Conservation (phyloP, 202 grass and related monocot species). For the Setaria italica region DNA sequence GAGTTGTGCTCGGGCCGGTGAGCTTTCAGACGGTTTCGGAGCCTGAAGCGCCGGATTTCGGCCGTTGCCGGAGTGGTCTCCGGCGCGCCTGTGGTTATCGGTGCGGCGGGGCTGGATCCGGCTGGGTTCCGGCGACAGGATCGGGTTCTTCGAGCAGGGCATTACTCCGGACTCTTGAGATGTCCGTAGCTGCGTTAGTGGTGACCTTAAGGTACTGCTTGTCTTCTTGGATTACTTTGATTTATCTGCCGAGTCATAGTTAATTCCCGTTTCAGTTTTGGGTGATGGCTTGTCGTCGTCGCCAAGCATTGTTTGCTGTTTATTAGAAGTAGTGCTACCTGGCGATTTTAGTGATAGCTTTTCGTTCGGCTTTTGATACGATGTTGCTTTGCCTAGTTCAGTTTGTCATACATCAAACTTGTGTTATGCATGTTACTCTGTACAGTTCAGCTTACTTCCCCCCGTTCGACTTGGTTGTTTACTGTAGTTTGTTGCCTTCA, state of each 20-base stretch:
- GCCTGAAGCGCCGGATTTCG: neutral
- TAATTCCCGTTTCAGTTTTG: neutral
- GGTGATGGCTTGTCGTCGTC: neutral
- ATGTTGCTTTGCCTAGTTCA: neutral
- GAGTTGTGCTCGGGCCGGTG: neutral
- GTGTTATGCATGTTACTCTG: neutral
- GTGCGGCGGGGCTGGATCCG: conserved; percentile 37
- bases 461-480: neutral
- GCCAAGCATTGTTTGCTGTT: neutral
- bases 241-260: neutral
- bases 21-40: neutral
- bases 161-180: neutral
- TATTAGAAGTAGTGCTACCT: neutral
- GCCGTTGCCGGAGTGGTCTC: conserved; percentile 14
- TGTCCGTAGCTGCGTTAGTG: neutral
- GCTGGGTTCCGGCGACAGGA: conserved; percentile 2
- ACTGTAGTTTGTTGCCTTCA: neutral
- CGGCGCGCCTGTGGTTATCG: neutral
- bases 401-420: neutral
- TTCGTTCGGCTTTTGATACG: neutral
- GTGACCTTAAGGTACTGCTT: conserved; percentile 14
- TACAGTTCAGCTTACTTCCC: neutral
- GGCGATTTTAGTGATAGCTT: neutral
- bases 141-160: conserved; percentile 4
- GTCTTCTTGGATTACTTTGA: conserved; percentile 23